Base-by-base conservation (phyloP, 2,329 filamentous ascomycete species). In the Xylaria hypoxylon region DNA sequence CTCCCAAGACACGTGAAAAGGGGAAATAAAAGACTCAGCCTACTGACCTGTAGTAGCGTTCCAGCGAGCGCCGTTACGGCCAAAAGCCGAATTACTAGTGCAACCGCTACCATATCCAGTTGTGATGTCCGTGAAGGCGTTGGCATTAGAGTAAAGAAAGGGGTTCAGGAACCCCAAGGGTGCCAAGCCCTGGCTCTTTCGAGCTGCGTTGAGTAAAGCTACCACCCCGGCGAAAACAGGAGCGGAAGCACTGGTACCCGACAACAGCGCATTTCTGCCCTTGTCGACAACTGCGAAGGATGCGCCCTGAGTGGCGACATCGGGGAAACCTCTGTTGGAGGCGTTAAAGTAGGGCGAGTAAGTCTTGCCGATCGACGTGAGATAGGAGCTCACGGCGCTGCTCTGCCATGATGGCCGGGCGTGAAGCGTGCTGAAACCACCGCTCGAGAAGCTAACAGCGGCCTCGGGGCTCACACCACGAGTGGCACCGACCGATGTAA, bases 401-500 rank as follows among this genome's bases (percentile, higher is more conserved):
- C 60, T 70, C 70, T 81, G 80, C 71, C 77, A 81, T 1, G 67
- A 65, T 0, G 79, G 79, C 28, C 73, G 75, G 0, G 72, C 56
- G 71, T 80, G 80, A 38, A 79, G 79, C 42, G 77, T 76, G 69
- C 75, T 78, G 75, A 82, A 82, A 5, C 80, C 80, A 19, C 80
- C 77, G 42, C 77, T 78, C 0, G 77, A 80, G 69, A 78, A 77
- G 65, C 74, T 73, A n/a, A 81, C 76, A 1, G 74, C 79, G 19
- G 72, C 69, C 68, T 81, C 79, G 0, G 78, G 78, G 24, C 67
- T 69, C 2, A 76, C 71, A 15, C 56, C 82, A 65, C 80, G 79
- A 0, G 86, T 88, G 1, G 83, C 86, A 19, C 87, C 87, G 8
- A 88, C 85, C 0, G 83, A 76, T 0, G 87, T 89, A 45, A 89